Conservation (phyloP, 2,329 filamentous ascomycete genomes). For the Aspergillus fructus region DNA sequence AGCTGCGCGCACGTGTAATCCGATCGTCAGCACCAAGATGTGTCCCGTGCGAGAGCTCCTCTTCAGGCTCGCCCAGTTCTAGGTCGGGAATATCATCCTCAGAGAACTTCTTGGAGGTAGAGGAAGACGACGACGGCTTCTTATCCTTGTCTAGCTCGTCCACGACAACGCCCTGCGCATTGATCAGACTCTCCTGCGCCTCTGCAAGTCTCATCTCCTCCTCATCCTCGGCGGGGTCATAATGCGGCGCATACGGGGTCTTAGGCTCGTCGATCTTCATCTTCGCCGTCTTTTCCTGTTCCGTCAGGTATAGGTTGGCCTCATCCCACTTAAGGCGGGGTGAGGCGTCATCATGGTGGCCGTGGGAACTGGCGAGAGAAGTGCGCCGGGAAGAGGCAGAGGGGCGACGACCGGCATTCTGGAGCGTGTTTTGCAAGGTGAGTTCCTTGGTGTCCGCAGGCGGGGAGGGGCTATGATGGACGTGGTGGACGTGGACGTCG, state of each 20-base stretch:
- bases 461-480: constrained; percentile 34
- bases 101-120: constrained; percentile 42
- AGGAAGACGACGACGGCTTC: constrained; percentile 24
- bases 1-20: constrained; percentile 42
- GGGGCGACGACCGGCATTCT: constrained; percentile 85
- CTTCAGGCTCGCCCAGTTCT: constrained; percentile 89
- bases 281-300: constrained; percentile 89
- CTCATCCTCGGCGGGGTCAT: constrained; percentile 85
- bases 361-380: constrained; percentile 54
- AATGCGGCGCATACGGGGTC: constrained; percentile 91
- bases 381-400: constrained; percentile 71
- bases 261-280: constrained; percentile 99
- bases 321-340: constrained; percentile 97
- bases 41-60: constrained; percentile 52
- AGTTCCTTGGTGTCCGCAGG: constrained; percentile 72
- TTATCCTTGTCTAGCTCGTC: constrained; percentile 62
- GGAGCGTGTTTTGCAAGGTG: constrained; percentile 88
- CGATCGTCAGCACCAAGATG: constrained; percentile 41
- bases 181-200: constrained; percentile 48
- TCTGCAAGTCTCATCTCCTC: constrained; percentile 55
- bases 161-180: constrained; percentile 69
- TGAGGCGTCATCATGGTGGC: constrained; percentile 58
- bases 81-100: constrained; percentile 88
- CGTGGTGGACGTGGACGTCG: constrained; percentile 25
- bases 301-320: constrained; percentile 93